Base-by-base conservation (phyloP, 2,329 filamentous ascomycete species). In the Lasiodiplodia sp. region DNA sequence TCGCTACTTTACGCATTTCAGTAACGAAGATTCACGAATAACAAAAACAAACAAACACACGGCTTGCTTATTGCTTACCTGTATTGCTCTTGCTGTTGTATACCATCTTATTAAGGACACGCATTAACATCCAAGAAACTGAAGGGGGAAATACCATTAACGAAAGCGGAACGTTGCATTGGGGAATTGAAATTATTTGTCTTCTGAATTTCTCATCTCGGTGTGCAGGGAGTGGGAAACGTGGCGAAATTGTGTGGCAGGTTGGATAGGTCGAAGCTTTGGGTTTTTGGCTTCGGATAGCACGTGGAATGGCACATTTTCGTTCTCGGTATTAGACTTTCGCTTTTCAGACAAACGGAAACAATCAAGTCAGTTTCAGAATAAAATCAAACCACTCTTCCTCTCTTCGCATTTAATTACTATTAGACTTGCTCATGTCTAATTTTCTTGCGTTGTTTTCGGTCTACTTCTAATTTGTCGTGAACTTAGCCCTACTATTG, bases 11-110 rank as follows among this genome's bases (percentile, higher is more conserved):
- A 21, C 38, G 34, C 56, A 58, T 40, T 38, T 23, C 16, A 40
- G 21, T 47, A 60, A 60, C 57, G 57, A 60, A 44, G 57, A 60
- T 40, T 25, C 38, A 60, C 38, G 34, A 47, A 28, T 23, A 47
- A 60, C 18, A 18, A 40, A 40, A 47, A 47, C 40, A 47, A 47
- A 47, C 44, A 47, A 47, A 47, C 44, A 47, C 44, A 47, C n/a
- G 44, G 44, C 44, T 47, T 47, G 44, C 44, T 47, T 47, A 18
- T 47, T 47, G 44, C 44, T 47, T 47, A 21, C 10, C n/a, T 21
- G 52, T 21, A 16, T 47, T 60, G 38, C 57, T 60, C 38, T 60
- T 44, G 57, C 57, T 47, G 57, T 47, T 60, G 57, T 60, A 60
- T 60, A 60, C 57, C 57, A 47, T 18, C n/a, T 47, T 47, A 47